A percentile compares a stretch with the other conserved stretches of the same genome.
phyloP scores from a whole-genome alignment of 1,284 basidiomycete species.

The Cutaneotrichosporon cutaneum region DNA sequence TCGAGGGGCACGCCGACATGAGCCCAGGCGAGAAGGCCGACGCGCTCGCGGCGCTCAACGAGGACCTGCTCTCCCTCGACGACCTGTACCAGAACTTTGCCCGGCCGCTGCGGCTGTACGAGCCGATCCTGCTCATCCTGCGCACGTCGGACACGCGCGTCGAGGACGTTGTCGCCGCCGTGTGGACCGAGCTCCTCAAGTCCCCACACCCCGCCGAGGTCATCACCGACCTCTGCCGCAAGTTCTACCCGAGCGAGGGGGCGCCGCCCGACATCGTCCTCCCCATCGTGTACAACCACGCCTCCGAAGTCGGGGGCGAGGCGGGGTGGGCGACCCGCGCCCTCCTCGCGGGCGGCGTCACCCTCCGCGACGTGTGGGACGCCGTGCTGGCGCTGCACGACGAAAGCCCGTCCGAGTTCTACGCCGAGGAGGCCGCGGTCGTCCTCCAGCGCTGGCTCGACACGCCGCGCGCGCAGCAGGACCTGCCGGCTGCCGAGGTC shows the following conservation, averaged over 20 bases:
- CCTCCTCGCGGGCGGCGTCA: conserved; percentile 41
- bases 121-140: conserved; percentile 84
- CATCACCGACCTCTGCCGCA: conserved; percentile 70
- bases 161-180: conserved; percentile 71
- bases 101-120: conserved; percentile 77
- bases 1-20: conserved; percentile 52
- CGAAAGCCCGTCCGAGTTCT: conserved; percentile 42
- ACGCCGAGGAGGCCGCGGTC: conserved; percentile 45
- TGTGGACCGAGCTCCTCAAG: conserved; percentile 85
- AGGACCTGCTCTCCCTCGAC: conserved; percentile 55
- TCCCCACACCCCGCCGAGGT: conserved; percentile 52
- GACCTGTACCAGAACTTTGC: conserved; percentile 83
- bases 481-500: conserved; percentile 4
- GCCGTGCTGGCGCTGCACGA: conserved; percentile 35
- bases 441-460: conserved; percentile 33
- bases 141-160: conserved; percentile 92
- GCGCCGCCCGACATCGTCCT: conserved; percentile 40
- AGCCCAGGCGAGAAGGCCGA: conserved; percentile 58
- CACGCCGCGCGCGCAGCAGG: neutral
- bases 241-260: conserved; percentile 86
- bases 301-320: conserved; percentile 24
- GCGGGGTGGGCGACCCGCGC: conserved; percentile 43
- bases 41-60: conserved; percentile 62
- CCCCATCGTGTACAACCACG: conserved; percentile 38
- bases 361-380: conserved; percentile 44